Conservation (phyloP, 1,284 basidiomycete species). For the Sanghuangporus sanghuang region DNA sequence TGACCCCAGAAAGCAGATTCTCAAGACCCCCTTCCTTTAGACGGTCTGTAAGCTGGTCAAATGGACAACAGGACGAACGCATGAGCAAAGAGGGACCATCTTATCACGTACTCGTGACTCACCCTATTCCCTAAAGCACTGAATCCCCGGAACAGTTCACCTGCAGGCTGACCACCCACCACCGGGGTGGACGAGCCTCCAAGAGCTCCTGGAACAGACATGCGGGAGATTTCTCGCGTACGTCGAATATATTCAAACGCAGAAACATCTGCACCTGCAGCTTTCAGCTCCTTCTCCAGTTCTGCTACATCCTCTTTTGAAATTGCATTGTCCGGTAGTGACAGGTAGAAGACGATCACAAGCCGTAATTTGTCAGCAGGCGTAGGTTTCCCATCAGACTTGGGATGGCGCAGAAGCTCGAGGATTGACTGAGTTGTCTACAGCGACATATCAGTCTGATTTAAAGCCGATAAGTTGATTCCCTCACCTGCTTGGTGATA, state of each 20-base stretch:
- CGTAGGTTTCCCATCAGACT: constrained; percentile 62
- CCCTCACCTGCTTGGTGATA: constrained; percentile 71
- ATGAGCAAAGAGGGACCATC: constrained; percentile 3
- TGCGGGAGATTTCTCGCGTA: constrained; percentile 84
- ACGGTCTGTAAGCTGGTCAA: constrained; percentile 76
- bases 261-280: constrained; percentile 73
- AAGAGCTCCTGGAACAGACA: constrained; percentile 48
- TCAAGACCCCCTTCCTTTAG: constrained; percentile 94
- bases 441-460: neutral
- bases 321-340: constrained; percentile 74
- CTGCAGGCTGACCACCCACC: constrained; percentile 61
- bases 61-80: constrained; percentile 10
- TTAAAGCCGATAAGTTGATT: neutral
- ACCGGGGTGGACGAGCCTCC: constrained; percentile 74
- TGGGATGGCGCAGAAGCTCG: constrained; percentile 70
- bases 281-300: constrained; percentile 82
- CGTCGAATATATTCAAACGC: constrained; percentile 93
- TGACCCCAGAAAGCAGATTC: constrained; percentile 95
- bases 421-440: constrained; percentile 79
- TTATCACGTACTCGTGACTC: constrained; percentile 25
- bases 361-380: constrained; percentile 89
- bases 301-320: constrained; percentile 85
- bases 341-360: constrained; percentile 91
- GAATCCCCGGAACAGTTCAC: constrained; percentile 87
- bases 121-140: constrained; percentile 89